These are phyloP conservation scores for Colletotrichum australisinense DNA, from an alignment of 2,329 filamentous ascomycete genomes.

Conservation along the genomic window DNA sequence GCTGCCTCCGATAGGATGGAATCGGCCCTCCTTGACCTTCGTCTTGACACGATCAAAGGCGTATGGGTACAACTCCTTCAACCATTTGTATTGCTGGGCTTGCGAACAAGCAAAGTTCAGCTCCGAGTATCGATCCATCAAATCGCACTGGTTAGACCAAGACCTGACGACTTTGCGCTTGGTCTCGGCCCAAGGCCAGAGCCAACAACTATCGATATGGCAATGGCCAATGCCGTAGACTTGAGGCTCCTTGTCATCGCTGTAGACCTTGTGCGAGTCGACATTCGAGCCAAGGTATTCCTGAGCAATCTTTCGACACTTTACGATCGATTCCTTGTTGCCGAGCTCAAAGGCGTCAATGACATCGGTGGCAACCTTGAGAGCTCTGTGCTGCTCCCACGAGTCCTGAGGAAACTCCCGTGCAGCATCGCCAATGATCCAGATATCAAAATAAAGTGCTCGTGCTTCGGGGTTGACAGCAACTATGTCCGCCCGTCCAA, in stretches of 20 bases:
- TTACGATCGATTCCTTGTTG: conserved; percentile 79
- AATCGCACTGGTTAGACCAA: conserved; percentile 95
- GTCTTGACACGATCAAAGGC: conserved; percentile 91
- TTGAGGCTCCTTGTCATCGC: conserved; percentile 77
- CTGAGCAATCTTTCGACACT: conserved; percentile 84
- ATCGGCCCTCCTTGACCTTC: conserved; percentile 90
- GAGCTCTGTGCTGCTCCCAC: conserved; percentile 88
- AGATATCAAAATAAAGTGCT: conserved; percentile 89
- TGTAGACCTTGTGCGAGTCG: conserved; percentile 87
- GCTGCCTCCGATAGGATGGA: conserved; percentile 95
- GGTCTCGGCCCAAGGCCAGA: conserved; percentile 98
- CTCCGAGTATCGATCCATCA: conserved; percentile 96
- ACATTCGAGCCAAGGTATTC: conserved; percentile 85
- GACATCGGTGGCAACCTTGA: conserved; percentile 86
- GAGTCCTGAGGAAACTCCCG: conserved; percentile 90
- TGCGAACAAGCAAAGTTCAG: conserved; percentile 93
- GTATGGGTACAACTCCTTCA: conserved; percentile 88
- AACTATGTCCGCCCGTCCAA: conserved; percentile 85
- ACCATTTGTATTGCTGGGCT: conserved; percentile 98
- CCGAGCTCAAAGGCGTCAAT: conserved; percentile 91
- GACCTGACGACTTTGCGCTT: conserved; percentile 96
- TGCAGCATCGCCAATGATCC: conserved; percentile 94
- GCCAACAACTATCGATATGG: conserved; percentile 98
- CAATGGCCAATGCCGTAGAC: conserved; percentile 95
- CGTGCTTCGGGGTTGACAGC: conserved; percentile 89